A percentile compares a stretch with the other conserved stretches of the same genome.
These are phyloP conservation scores for Pyrenopolyporus hunteri DNA, from an alignment of 495 filamentous ascomycete genomes.

Conservation along the genomic window DNA sequence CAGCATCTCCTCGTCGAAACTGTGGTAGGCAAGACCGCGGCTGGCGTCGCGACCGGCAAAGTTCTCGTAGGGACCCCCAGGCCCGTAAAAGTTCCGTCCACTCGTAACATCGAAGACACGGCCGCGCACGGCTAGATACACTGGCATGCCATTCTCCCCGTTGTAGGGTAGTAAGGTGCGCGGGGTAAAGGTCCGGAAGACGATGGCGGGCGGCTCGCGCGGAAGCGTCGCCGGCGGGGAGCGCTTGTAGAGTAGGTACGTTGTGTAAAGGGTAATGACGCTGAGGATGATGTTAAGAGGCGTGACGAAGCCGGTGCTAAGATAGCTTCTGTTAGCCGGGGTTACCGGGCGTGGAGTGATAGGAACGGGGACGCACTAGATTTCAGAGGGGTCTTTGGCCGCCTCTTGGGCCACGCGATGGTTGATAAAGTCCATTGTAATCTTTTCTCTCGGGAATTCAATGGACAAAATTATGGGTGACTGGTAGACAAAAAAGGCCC, in stretches of 20 bases:
- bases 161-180: conserved; percentile 86
- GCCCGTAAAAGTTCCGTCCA: conserved; percentile 91
- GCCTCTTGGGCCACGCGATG: conserved; percentile 58
- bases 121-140: conserved; percentile 85
- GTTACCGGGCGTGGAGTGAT: conserved; percentile 18
- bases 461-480: too few relatives aligned
- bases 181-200: conserved; percentile 93
- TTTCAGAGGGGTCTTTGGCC: conserved; percentile 41
- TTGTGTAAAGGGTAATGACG: conserved; percentile 68
- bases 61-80: conserved; percentile 90
- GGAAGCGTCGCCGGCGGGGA: conserved; percentile 60
- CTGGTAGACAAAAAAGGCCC: too few relatives aligned
- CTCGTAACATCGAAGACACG: conserved; percentile 85
- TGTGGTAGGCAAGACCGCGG: conserved; percentile 85
- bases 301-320: conserved; percentile 65
- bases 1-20: conserved; percentile 96
- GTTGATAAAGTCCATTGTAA: conserved; percentile 62
- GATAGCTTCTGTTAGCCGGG: conserved; percentile 25
- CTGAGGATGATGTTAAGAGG: conserved; percentile 82
- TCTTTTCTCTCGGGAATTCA: background rate
- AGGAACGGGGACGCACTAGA: conserved; percentile 33
- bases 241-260: conserved; percentile 72
- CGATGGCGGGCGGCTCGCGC: conserved; percentile 71
- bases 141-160: conserved; percentile 72
- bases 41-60: conserved; percentile 96